Evolutionary conservation across 179 eudicot species (phyloP), one percentile per base, ranked within the genome.

Genomic region (Silene vulgaris): DNA sequence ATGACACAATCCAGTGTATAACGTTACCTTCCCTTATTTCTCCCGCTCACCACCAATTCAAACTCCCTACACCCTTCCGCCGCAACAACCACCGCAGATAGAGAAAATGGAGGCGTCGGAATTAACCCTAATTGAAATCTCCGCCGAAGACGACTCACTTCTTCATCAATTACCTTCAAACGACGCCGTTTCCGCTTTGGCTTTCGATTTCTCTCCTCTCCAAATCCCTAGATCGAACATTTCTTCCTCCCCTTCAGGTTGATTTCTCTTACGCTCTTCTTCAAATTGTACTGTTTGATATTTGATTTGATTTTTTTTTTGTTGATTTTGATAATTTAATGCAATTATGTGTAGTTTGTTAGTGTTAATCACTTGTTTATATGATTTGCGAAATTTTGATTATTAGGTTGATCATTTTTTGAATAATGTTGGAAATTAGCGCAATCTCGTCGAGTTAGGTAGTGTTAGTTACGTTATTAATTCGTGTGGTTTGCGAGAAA

Each of bases 171-270:
- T n/a, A 8, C 78, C 84, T 13, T 19, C 80, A 2, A 65, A 68
- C 26, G 82, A 59, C 71, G 14, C 62, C 80, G 59, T 52, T 0
- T 52, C 17, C 16, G 40, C 1, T 40, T 8, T 40, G 0, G 21
- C 56, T 23, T 82, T 86, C 81, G n/a, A 80, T 8, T 79, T 74
- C 76, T 82, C 86, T 0, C 87, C 86, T 71, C 73, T 86, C 65
- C 80, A 62, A 14, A 14, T 71, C 72, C 62, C 73, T 43, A 64
- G 32, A 62, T 65, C 80, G 62, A 43, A 70, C 23, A n/a, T 71
- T 50, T 57, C 83, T 1, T 60, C 63, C 11, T 52, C 59, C 19
- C 0, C 52, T 20, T 43, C 29, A 72, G 56, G 84, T 83, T 71
- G 73, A 81, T 75, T 65, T 56, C 67, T 57, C 74, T 32, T 35